phyloP scores from a whole-genome alignment of 805 yeast genomes.

The Ogataea sp. region DNA sequence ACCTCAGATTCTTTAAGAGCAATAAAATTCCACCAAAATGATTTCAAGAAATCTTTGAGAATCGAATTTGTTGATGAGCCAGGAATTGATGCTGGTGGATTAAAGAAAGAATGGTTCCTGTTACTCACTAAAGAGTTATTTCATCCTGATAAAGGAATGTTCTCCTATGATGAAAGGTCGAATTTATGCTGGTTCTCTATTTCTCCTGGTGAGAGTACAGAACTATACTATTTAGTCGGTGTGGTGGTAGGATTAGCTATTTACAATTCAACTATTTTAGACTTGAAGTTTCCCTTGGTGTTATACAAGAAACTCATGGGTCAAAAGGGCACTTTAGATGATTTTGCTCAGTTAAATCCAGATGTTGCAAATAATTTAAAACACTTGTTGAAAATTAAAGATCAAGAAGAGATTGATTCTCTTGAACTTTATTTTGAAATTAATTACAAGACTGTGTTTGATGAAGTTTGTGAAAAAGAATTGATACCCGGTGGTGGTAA shows the following conservation, averaged over 20 bases:
- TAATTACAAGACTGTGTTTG: conserved; percentile 43
- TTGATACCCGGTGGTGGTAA: conserved; percentile 52
- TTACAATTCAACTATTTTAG: conserved; percentile 82
- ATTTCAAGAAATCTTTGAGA: conserved; percentile 64
- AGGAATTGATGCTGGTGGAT: conserved; percentile 94
- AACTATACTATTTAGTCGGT: conserved; percentile 71
- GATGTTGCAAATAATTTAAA: conserved; percentile 45
- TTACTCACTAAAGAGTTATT: conserved; percentile 65
- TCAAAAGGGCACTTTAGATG: conserved; percentile 48
- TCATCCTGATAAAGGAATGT: conserved; percentile 59
- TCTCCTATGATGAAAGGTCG: conserved; percentile 60
- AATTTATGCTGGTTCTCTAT: conserved; percentile 69
- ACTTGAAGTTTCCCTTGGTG: conserved; percentile 67
- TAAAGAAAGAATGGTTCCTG: conserved; percentile 89
- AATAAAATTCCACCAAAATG: conserved; percentile 45
- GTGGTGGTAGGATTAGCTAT: conserved; percentile 85
- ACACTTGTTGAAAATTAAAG: conserved; percentile 34
- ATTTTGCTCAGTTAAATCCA: conserved; percentile 65
- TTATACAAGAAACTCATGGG: conserved; percentile 67
- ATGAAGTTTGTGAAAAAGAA: conserved; percentile 34
- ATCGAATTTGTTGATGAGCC: conserved; percentile 84
- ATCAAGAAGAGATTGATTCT: conserved; percentile 39
- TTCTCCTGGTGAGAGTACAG: conserved; percentile 35
- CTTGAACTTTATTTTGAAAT: conserved; percentile 55
- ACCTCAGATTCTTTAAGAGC: conserved; percentile 68